Base-by-base conservation (phyloP, 306 rosid species). In the Vigna nakashimae region DNA sequence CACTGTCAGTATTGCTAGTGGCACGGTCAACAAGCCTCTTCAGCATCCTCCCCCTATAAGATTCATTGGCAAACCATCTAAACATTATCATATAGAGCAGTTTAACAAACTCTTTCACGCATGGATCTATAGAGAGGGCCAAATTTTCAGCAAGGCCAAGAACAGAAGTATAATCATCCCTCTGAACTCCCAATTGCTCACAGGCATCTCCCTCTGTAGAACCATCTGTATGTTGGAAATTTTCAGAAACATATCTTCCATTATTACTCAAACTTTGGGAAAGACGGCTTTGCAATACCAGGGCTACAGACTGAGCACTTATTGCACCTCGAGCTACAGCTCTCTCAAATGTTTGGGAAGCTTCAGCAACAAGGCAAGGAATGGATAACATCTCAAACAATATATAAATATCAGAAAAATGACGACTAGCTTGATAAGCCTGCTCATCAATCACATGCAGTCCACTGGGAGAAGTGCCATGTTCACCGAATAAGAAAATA, bases 61-160 rank as follows among this genome's bases (percentile, higher is more conserved):
- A 83, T 85, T 93, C 97, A 22, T 89, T 90, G 43, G 96, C 97
- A 85, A 90, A 96, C 97, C 97, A 91, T 82, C 91, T 93, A 76
- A 92, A 93, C 82, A 96, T 80, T 86, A 93, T 85, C 73, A 90
- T 78, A 69, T 92, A 93, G 12, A 96, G 94, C 88, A 85, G 82
- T 88, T 92, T 92, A 65, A 91, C 97, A 85, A 96, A 96, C 77
- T 87, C 98, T 86, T 86, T 89, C 75, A 93, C 94, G 46, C 90
- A 80, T 32, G 85, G 86, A 75, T 96, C 94, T 72, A 88, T 86
- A 71, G 99, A 93, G 84, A 90, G 91, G 48, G 99, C 88, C 87
- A 96, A 83, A 55, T 91, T 90, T 86, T 96, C 99, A 71, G 99
- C 97, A 66, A 96, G 99, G 80, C 94, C 98, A 83, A 96, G 92